phyloP scores from a whole-genome alignment of 2,329 filamentous ascomycete species.

The Lachnellula subtilissima region DNA sequence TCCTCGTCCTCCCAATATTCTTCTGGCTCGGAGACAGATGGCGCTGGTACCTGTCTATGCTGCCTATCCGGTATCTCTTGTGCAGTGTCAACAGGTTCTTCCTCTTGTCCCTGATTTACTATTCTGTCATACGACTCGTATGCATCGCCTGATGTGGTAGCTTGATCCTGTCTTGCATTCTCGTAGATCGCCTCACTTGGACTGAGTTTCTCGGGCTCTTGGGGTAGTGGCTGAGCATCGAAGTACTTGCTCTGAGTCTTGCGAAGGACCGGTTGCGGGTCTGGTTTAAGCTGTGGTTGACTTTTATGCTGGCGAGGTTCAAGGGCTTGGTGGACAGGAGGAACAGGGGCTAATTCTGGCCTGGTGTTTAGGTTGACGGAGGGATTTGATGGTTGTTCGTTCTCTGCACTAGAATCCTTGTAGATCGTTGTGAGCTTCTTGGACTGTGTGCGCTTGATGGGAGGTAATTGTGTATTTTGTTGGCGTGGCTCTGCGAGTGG shows the following conservation, averaged over 20 bases:
- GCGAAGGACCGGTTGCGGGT: constrained; percentile 18
- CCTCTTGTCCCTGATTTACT: constrained; percentile 8
- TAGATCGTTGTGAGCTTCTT: constrained; percentile 52
- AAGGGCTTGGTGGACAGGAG: constrained; percentile 27
- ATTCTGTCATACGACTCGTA: constrained; percentile 32
- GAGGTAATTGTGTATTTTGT: constrained; percentile 24
- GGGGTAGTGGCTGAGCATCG: constrained; percentile 6
- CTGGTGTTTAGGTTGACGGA: constrained; percentile 22
- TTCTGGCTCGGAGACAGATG: constrained; percentile 48
- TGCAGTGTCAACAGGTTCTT: background rate
- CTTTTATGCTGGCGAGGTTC: constrained; percentile 28
- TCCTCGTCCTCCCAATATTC: constrained; percentile 73
- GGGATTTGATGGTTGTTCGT: constrained; percentile 5
- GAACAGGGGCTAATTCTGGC: constrained; percentile 24
- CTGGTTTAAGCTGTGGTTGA: constrained; percentile 26
- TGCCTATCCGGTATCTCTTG: constrained; percentile 4
- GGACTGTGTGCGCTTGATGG: constrained; percentile 41
- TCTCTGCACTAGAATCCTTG: constrained; percentile 42
- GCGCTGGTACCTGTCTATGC: constrained; percentile 18
- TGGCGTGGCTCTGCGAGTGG: constrained; percentile 22
- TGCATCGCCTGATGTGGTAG: background rate
- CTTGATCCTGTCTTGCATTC: constrained; percentile 11
- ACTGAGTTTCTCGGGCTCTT: constrained; percentile 8
- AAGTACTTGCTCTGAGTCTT: constrained; percentile 23
- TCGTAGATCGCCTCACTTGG: constrained; percentile 18